Conservation (phyloP, 2,329 filamentous ascomycete genomes). For the Alternaria incomplexa region DNA sequence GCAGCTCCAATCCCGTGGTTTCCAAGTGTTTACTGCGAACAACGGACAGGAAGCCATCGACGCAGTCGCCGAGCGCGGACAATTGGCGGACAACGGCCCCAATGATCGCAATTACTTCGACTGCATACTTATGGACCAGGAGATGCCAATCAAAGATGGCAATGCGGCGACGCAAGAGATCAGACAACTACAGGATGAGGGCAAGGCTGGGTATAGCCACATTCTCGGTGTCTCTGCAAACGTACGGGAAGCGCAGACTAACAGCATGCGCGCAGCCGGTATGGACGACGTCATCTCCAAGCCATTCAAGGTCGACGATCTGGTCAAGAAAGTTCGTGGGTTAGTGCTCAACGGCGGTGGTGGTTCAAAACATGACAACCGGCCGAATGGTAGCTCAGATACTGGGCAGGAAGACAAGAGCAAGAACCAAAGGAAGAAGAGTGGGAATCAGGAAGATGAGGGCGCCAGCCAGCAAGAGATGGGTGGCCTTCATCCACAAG, state of each 20-base stretch:
- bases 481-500: not conserved
- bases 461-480: not conserved
- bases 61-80: slow-evolving; percentile 40
- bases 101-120: slow-evolving; percentile 44
- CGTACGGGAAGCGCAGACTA: slow-evolving; percentile 44
- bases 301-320: slow-evolving; percentile 47
- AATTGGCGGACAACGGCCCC: slow-evolving; percentile 10
- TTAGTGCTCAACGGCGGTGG: slow-evolving; percentile 21
- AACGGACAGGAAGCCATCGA: slow-evolving; percentile 56
- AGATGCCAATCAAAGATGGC: slow-evolving; percentile 55
- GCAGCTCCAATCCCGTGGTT: slow-evolving; percentile 54
- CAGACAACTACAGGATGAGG: slow-evolving; percentile 43
- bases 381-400: not conserved
- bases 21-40: slow-evolving; percentile 51
- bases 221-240: slow-evolving; percentile 51
- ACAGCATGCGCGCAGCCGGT: slow-evolving; percentile 43
- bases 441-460: not conserved
- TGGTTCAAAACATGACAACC: slow-evolving; percentile 9
- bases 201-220: slow-evolving; percentile 40
- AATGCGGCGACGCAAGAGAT: slow-evolving; percentile 50
- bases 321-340: slow-evolving; percentile 37
- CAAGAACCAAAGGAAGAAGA: not conserved
- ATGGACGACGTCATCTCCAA: slow-evolving; percentile 50
- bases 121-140: slow-evolving; percentile 53
- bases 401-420: not conserved